These are phyloP conservation scores for Amaranthus palmeri DNA, from an alignment of 148 eudicot genomes.

Conservation along the genomic window DNA sequence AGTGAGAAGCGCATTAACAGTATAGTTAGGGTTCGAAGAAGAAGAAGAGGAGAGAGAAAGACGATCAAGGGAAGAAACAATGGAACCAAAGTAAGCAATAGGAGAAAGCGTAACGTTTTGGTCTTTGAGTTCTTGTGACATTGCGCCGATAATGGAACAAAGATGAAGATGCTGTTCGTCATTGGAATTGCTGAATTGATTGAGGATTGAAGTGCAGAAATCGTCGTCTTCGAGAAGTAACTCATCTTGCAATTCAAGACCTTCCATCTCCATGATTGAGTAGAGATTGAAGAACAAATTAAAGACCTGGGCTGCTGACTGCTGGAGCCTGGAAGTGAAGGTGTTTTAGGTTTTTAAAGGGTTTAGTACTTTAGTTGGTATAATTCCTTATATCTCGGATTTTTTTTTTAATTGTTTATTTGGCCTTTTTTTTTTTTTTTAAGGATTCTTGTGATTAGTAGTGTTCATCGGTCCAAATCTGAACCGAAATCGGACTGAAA, in stretches of 20 bases:
- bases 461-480: too few species aligned
- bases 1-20: constrained; percentile 47
- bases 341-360: background rate
- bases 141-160: constrained; percentile 65
- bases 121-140: constrained; percentile 67
- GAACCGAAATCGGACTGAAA: too few species aligned
- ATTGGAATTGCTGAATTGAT: constrained; percentile 35
- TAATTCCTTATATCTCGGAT: background rate
- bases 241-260: constrained; percentile 28
- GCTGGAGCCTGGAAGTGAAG: background rate
- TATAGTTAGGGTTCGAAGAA: constrained; percentile 19
- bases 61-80: constrained; percentile 54
- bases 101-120: constrained; percentile 44
- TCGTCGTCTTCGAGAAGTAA: constrained; percentile 24
- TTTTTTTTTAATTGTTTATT: background rate
- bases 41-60: constrained; percentile 26
- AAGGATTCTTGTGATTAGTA: too few species aligned
- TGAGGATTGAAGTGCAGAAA: constrained; percentile 45
- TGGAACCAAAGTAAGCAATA: constrained; percentile 71
- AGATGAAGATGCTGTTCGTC: constrained; percentile 59
- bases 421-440: too few species aligned
- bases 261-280: constrained; percentile 32
- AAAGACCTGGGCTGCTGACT: constrained; percentile 1
- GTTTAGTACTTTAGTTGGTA: background rate
- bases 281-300: background rate